Base-by-base conservation (phyloP, 352 stramenopile genomes). In the Phytophthora tentaculata region DNA sequence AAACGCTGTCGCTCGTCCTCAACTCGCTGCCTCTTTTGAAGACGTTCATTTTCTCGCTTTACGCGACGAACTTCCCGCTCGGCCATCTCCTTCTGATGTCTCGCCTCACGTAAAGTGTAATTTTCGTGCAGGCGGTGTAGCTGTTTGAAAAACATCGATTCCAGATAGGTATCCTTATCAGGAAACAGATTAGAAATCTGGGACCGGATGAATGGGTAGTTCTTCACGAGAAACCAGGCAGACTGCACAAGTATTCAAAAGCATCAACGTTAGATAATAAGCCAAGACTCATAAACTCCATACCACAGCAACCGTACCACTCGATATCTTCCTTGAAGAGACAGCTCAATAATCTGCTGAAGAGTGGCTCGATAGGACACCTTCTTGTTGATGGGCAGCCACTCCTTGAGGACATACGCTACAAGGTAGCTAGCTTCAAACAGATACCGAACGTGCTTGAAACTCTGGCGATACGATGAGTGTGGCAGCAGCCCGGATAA, bases 91-190 rank as follows among this genome's bases (percentile, higher is more conserved):
- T 85, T 86, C 48, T 86, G 65, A 29, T 80, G 74, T 26, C 83
- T 80, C 28, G 79, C 79, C 69, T 83, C 76, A 51, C 87, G 83
- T 28, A 84, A 61, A 26, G 74, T 79, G 35, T 89, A 86, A 24
- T 76, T 90, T 56, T 94, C 81, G 60, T 86, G 74, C 60, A 94
- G 60, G 23, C 88, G 82, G 43, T 93, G 81, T 17, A 95, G 69
- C 47, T 95, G 85, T 62, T 87, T 91, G 64, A 95, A 94, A 58
- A 95, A 95, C 83, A 92, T 92, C 16, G 84, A 95, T 19, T 94
- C 71, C 24, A 94, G 64, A 48, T 93, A 95, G 16, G 74, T 63
- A 23, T 92, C 83, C 53, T 92, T 91, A 48, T 94, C 83, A 0
- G 80, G 61, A 24, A 92, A 91, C 28, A 95, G 47, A 67, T 92